Conservation (phyloP, 2,329 filamentous ascomycete species). For the Ascochyta pisi region DNA sequence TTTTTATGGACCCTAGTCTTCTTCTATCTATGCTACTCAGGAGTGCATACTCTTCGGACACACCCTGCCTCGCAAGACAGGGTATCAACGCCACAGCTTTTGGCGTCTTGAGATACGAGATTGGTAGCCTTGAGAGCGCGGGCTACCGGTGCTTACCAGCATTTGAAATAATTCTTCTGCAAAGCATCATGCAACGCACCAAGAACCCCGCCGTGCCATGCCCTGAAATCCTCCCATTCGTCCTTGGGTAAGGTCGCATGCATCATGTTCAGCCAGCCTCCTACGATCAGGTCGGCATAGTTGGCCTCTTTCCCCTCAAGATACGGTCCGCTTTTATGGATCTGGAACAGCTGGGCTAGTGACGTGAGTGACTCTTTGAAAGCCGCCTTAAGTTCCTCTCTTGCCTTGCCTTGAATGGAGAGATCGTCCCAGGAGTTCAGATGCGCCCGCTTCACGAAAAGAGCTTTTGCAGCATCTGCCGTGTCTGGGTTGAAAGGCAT, state of each 20-base stretch:
- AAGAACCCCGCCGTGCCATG: constrained; percentile 62
- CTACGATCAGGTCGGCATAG: constrained; percentile 66
- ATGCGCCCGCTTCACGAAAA: constrained; percentile 58
- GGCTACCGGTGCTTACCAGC: constrained; percentile 9
- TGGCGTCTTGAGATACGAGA: too few species aligned
- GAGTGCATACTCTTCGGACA: too few species aligned
- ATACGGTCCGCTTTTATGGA: constrained; percentile 56
- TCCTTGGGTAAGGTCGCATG: constrained; percentile 47
- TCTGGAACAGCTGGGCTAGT: constrained; percentile 52
- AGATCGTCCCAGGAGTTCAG: constrained; percentile 55
- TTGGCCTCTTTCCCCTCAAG: constrained; percentile 54
- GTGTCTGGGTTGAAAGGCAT: constrained; percentile 62
- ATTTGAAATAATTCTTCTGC: constrained; percentile 31
- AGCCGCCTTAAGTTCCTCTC: constrained; percentile 48
- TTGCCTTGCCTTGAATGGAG: constrained; percentile 45
- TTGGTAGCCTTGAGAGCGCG: too few species aligned
- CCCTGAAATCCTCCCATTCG: constrained; percentile 58
- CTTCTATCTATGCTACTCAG: too few species aligned
- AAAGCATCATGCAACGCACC: constrained; percentile 57
- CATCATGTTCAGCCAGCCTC: constrained; percentile 62
- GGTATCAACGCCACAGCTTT: too few species aligned
- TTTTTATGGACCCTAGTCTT: too few species aligned
- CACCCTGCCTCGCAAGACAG: too few species aligned
- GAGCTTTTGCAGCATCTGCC: constrained; percentile 54
- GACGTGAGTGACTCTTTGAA: constrained; percentile 54